Conservation (phyloP, 345 rosid genomes). For the Clausena lansium region DNA sequence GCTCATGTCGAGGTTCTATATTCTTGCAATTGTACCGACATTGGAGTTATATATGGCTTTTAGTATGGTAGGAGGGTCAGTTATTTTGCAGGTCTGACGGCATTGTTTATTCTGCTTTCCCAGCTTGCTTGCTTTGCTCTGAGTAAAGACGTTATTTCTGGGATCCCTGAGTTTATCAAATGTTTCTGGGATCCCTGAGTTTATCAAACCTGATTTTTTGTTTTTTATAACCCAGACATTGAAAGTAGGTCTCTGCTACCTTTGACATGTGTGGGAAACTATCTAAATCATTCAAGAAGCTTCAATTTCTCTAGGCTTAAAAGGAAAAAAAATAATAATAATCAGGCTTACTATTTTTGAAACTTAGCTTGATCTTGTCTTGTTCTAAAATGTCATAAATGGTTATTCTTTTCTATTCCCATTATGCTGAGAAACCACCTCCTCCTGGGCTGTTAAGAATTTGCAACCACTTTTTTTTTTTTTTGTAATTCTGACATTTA, state of each 20-base stretch:
- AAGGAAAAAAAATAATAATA: too few relatives aligned
- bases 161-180: not conserved
- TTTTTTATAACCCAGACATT: not conserved
- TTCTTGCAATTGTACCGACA: not conserved
- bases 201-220: not conserved
- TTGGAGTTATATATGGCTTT: not conserved
- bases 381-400: not conserved
- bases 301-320: not conserved
- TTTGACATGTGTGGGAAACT: not conserved
- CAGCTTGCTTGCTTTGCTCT: not conserved
- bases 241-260: not conserved
- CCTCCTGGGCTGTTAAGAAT: not conserved
- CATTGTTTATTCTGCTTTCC: not conserved
- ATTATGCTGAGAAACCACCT: not conserved
- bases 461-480: not conserved
- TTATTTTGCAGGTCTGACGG: not conserved
- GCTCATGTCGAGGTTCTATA: not conserved
- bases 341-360: not conserved
- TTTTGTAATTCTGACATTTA: not conserved
- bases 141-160: not conserved
- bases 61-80: not conserved
- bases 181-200: not conserved
- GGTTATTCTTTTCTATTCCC: not conserved
- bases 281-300: not conserved
- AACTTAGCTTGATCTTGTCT: not conserved